Percentiles rank a stretch among this genome's conserved stretches.
Evolutionary conservation across 495 filamentous ascomycete species (phyloP).

Genomic region (Aspergillus heteromorphus): DNA sequence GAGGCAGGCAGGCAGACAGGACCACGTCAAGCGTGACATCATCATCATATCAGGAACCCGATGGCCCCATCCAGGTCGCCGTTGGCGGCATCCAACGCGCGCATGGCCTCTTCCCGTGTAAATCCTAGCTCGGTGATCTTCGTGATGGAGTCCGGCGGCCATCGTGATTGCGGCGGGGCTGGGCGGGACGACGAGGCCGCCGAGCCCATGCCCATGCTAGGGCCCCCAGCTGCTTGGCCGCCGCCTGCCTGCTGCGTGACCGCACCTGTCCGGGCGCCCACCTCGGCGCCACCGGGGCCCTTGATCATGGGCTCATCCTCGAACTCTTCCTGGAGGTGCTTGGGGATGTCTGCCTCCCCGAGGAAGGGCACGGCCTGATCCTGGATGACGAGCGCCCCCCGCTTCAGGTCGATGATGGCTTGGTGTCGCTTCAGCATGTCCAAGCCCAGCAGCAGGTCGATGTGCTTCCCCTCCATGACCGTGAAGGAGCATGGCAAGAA

Average conservation of each 20-base stretch:
- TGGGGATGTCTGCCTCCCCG: constrained; percentile 89
- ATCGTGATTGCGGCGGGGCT: constrained; percentile 31
- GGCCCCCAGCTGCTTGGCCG: constrained; percentile 14
- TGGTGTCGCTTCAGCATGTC: constrained; percentile 97
- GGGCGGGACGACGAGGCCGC: constrained; percentile 17
- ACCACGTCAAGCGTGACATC: constrained; percentile 1
- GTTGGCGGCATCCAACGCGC: constrained; percentile 72
- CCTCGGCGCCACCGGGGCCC: constrained; percentile 78
- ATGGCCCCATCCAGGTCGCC: constrained; percentile 87
- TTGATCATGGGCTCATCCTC: constrained; percentile 79
- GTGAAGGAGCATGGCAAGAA: constrained; percentile 93
- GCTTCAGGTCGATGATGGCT: constrained; percentile 81
- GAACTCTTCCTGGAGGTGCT: constrained; percentile 59
- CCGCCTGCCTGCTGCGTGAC: constrained; percentile 56
- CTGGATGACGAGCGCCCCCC: constrained; percentile 77
- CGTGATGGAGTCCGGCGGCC: constrained; percentile 41
- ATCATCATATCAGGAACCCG: constrained; percentile 63
- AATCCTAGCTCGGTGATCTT: constrained; percentile 78
- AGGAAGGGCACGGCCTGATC: constrained; percentile 84
- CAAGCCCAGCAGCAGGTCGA: constrained; percentile 89
- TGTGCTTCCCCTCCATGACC: constrained; percentile 99
- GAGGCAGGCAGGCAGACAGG: too few relatives aligned
- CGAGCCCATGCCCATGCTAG: constrained; percentile 7
- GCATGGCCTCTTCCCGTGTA: constrained; percentile 67
- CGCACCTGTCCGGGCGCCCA: constrained; percentile 79